A percentile compares a stretch with the other conserved stretches of the same genome.
These are phyloP conservation scores for Coemansia umbellata DNA, from an alignment of 192 early-diverging fungal genomes.

Conservation along the genomic window DNA sequence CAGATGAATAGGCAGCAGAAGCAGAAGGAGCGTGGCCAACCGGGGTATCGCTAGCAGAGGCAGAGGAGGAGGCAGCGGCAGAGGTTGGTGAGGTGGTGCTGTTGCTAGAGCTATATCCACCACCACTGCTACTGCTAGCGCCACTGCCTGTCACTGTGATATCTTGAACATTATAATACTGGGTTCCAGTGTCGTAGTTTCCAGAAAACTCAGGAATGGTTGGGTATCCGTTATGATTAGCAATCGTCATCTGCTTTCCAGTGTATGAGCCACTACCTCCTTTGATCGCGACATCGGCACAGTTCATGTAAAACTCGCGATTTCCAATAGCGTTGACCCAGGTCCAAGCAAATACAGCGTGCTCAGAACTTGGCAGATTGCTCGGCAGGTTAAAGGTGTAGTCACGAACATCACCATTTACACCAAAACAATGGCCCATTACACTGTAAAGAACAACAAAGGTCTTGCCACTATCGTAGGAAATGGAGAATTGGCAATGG, in stretches of 20 bases:
- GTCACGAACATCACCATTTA: background rate
- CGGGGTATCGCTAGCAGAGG: background rate
- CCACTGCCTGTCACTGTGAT: slow-evolving; percentile 9
- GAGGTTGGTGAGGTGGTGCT: background rate
- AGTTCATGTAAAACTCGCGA: slow-evolving; percentile 61
- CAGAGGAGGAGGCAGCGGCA: background rate
- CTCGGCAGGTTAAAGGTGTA: slow-evolving; percentile 53
- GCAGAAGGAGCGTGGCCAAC: background rate
- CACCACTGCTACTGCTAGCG: slow-evolving; percentile 14
- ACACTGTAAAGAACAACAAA: slow-evolving; percentile 48
- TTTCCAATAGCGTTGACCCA: slow-evolving; percentile 62
- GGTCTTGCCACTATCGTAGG: slow-evolving; percentile 39
- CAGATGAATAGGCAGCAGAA: background rate
- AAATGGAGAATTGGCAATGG: slow-evolving; percentile 52
- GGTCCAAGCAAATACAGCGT: slow-evolving; percentile 55
- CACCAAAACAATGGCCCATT: slow-evolving; percentile 3
- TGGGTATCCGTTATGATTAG: slow-evolving; percentile 35
- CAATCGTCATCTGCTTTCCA: slow-evolving; percentile 31
- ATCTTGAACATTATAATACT: slow-evolving; percentile 4
- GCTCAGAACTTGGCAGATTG: slow-evolving; percentile 33
- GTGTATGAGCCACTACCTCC: slow-evolving; percentile 28
- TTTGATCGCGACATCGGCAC: slow-evolving; percentile 52
- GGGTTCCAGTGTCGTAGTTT: slow-evolving; percentile 5
- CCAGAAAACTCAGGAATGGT: slow-evolving; percentile 30
- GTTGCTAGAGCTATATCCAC: background rate